Evolutionary conservation across 345 rosid genomes (phyloP), one percentile per base, ranked within the genome.

Genomic region (Melaleuca quinquenervia): DNA sequence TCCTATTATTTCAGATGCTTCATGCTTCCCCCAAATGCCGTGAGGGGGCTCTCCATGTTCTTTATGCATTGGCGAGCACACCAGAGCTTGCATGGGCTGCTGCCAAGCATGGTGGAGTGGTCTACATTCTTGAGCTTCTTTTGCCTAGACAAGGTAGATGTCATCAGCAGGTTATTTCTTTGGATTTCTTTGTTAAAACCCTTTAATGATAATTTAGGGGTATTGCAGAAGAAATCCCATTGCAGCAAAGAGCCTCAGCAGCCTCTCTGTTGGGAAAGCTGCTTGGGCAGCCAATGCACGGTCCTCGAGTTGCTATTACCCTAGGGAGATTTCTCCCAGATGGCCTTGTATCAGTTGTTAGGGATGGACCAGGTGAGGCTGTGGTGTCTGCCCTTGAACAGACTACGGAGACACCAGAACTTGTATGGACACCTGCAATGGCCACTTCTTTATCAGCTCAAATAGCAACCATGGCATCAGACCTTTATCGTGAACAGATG

Each of bases 381-480:
- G 99, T 95, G 86, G 95, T 97, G 75, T 93, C 94, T 88, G 95
- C 95, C 8, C 94, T 97, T 87, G 99, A 97, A 82, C 96, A 92
- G 89, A 97, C 98, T 44, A 94, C 98, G 29, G 99, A 97, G 90
- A 96, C 99, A 21, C 98, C 98, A 88, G 98, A 97, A 91, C 98
- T 97, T 87, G 99, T 97, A 80, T 97, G 99, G 99, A 97, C 99
- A 86, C 98, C 98, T 64, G 99, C 98, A 70, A 97, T 97, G 98
- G 98, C 98, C 52, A 93, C 99, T 90, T 97, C 98, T 87, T 92
- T 96, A 88, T 94, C 99, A 84, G 99, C 98, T 58, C 99, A 97
- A 89, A 92, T 97, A 88, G 93, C 96, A 14, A 95, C 99, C 62
- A 96, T 97, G 98, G 98, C 96, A 83, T 93, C 99, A 74, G 98